These are phyloP conservation scores for Penicillium rolfsii DNA, from an alignment of 2,329 filamentous ascomycete species.

Conservation along the genomic window DNA sequence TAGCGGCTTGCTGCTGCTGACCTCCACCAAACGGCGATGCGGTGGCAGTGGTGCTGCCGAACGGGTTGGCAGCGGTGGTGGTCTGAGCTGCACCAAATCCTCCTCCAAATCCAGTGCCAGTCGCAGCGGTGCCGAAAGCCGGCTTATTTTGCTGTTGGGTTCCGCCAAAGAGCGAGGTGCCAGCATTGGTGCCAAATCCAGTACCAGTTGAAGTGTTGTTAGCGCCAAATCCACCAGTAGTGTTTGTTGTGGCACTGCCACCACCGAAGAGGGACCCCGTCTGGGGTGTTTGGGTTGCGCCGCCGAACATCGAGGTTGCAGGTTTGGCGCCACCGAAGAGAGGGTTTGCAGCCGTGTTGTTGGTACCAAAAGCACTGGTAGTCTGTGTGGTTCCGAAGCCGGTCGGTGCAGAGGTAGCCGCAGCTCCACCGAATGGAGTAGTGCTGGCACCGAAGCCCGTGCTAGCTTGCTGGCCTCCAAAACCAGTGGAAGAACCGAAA, in stretches of 20 bases:
- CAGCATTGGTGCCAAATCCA: constrained; percentile 34
- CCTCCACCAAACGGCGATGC: constrained; percentile 49
- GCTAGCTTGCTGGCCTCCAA: constrained; percentile 46
- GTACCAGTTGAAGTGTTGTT: constrained; percentile 30
- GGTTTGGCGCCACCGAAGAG: constrained; percentile 52
- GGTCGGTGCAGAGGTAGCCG: constrained; percentile 40
- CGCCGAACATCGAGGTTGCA: constrained; percentile 43
- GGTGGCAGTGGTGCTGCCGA: constrained; percentile 45
- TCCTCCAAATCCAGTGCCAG: constrained; percentile 40
- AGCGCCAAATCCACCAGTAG: constrained; percentile 23
- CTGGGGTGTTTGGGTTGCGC: constrained; percentile 36
- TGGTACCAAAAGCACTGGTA: constrained; percentile 44
- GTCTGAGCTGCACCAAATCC: constrained; percentile 43
- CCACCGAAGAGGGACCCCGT: constrained; percentile 43
- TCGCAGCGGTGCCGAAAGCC: constrained; percentile 38
- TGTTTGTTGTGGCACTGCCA: constrained; percentile 40
- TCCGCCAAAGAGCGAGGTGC: constrained; percentile 50
- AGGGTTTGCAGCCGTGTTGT: constrained; percentile 37
- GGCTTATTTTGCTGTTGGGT: constrained; percentile 40
- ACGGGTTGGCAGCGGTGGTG: constrained; percentile 44
- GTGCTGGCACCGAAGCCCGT: constrained; percentile 51
- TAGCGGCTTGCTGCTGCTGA: constrained; percentile 36
- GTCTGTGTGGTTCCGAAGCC: constrained; percentile 51
- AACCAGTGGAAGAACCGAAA: constrained; percentile 53
- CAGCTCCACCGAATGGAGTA: constrained; percentile 43